Conservation (phyloP, 352 stramenopile species). For the Peronospora tabacina region DNA sequence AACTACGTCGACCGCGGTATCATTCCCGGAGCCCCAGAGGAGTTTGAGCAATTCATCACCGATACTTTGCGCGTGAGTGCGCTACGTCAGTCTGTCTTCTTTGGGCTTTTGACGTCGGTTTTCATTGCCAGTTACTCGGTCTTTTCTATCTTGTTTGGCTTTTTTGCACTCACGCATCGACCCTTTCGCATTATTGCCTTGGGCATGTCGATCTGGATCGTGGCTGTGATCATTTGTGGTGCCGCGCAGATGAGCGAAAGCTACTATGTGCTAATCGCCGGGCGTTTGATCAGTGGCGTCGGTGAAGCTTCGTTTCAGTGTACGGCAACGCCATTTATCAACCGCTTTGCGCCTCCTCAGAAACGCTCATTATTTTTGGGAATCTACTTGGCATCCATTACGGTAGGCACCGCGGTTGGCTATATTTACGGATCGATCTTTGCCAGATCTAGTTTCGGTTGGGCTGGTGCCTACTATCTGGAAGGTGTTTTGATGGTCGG, state of each 20-base stretch:
- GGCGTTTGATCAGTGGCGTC: conserved; percentile 82
- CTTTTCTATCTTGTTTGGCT: conserved; percentile 87
- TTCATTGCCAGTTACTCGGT: conserved; percentile 93
- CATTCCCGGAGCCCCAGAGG: conserved; percentile 87
- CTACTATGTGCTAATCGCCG: conserved; percentile 87
- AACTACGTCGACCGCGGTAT: conserved; percentile 95
- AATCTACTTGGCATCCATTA: conserved; percentile 90
- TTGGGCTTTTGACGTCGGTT: conserved; percentile 86
- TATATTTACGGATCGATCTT: conserved; percentile 87
- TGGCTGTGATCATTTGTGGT: conserved; percentile 85
- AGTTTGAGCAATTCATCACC: conserved; percentile 90
- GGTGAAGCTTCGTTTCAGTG: conserved; percentile 91
- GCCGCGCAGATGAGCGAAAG: conserved; percentile 63
- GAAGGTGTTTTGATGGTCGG: conserved; percentile 79
- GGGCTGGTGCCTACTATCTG: conserved; percentile 81
- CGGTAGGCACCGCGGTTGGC: conserved; percentile 84
- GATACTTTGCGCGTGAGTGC: conserved; percentile 53
- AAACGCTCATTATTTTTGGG: conserved; percentile 85
- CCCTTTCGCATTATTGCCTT: conserved; percentile 88
- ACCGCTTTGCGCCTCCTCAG: conserved; percentile 65
- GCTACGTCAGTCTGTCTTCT: conserved; percentile 64
- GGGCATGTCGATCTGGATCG: conserved; percentile 86
- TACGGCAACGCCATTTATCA: conserved; percentile 90
- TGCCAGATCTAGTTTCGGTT: conserved; percentile 50
- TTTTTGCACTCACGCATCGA: conserved; percentile 80